Conservation (phyloP, 805 yeast genomes). For the Metschnikowia orientalis region DNA sequence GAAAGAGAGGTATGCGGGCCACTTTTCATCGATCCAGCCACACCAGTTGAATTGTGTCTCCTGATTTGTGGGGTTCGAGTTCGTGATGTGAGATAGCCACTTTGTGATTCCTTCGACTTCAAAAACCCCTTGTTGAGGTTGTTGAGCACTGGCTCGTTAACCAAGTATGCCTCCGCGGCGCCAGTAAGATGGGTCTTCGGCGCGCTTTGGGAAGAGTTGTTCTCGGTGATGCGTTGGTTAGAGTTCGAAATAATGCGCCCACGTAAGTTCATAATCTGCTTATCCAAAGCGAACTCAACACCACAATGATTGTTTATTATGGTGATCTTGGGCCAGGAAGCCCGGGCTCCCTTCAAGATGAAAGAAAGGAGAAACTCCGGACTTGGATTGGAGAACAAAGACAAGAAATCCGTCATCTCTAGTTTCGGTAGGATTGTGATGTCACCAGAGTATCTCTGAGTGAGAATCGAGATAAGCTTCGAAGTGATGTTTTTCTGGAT, state of each 20-base stretch:
- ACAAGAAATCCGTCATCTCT: constrained; percentile 51
- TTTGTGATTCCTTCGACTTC: background rate
- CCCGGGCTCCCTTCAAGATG: constrained; percentile 77
- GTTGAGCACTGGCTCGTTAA: constrained; percentile 15
- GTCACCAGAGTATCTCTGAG: constrained; percentile 90
- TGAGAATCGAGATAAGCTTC: constrained; percentile 67
- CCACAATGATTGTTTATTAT: constrained; percentile 86
- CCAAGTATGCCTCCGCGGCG: constrained; percentile 12
- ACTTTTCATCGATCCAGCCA: constrained; percentile 1
- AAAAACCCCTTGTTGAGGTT: background rate
- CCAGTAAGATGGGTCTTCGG: constrained; percentile 7
- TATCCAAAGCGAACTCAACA: constrained; percentile 81
- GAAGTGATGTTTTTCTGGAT: constrained; percentile 67
- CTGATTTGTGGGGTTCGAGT: constrained; percentile 24
- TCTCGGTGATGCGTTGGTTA: constrained; percentile 14
- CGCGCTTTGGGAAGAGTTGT: constrained; percentile 4
- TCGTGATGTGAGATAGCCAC: too few species aligned
- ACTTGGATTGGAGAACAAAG: constrained; percentile 75
- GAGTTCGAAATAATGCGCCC: constrained; percentile 49
- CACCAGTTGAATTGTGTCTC: constrained; percentile 22
- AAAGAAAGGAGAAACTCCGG: constrained; percentile 68
- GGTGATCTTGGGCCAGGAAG: constrained; percentile 91
- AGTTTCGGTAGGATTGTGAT: constrained; percentile 86
- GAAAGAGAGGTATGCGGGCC: constrained; percentile 3
- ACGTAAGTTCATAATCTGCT: constrained; percentile 64